These are phyloP conservation scores for Ophiostoma himal-ulmi DNA, from an alignment of 2,329 filamentous ascomycete genomes.

Conservation along the genomic window DNA sequence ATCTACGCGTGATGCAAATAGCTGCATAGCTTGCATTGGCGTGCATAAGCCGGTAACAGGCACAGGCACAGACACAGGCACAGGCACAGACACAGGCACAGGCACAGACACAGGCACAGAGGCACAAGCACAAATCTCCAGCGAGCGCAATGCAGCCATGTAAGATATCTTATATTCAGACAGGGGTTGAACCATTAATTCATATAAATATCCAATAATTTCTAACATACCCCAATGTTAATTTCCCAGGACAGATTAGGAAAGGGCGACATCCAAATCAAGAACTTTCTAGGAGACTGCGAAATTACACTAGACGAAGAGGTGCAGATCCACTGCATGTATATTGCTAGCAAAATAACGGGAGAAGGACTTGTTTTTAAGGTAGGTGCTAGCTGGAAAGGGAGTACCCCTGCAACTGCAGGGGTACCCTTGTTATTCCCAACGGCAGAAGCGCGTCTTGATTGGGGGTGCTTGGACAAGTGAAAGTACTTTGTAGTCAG, in stretches of 20 bases:
- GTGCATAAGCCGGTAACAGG: not conserved
- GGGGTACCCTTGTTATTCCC: not conserved
- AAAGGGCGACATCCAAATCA: constrained; percentile 5
- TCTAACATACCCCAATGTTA: not conserved
- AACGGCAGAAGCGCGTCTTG: not conserved
- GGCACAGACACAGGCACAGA: too few species aligned
- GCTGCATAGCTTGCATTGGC: constrained; percentile 7
- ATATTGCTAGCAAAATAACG: not conserved
- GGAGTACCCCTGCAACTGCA: not conserved
- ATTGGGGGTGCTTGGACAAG: not conserved
- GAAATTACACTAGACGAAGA: constrained; percentile 5
- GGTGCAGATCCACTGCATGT: not conserved
- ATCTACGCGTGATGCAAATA: not conserved
- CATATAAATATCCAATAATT: not conserved
- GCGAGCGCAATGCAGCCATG: not conserved
- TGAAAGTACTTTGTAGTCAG: not conserved
- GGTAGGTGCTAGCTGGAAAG: not conserved
- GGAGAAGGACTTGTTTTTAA: not conserved
- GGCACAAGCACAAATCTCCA: not conserved
- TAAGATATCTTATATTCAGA: not conserved
- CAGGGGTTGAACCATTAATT: not conserved
- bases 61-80: too few species aligned
- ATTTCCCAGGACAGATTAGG: not conserved
- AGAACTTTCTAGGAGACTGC: not conserved
- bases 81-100: too few species aligned